Conservation (phyloP, 1,284 basidiomycete genomes). For the Polyporus tsugae region DNA sequence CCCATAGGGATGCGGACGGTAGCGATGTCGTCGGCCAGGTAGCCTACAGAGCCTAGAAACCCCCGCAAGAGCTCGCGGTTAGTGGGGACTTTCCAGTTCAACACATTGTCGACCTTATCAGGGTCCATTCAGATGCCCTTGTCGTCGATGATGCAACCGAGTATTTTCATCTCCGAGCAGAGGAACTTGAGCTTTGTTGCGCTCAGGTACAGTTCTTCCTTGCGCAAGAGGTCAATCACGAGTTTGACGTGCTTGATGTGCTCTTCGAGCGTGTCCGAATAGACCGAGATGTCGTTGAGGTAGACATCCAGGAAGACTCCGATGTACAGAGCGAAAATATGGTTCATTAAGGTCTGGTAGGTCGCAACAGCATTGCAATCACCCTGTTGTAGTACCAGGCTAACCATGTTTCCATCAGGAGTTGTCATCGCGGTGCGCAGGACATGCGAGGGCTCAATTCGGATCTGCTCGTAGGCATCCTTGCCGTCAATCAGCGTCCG, state of each 20-base stretch:
- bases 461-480: slow-evolving; percentile 3
- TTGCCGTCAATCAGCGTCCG: background rate
- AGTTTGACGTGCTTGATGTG: slow-evolving; percentile 38
- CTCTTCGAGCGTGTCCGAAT: slow-evolving; percentile 35
- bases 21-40: background rate
- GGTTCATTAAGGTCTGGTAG: slow-evolving; percentile 6
- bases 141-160: slow-evolving; percentile 42
- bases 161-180: slow-evolving; percentile 33
- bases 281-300: slow-evolving; percentile 36
- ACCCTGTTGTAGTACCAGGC: background rate
- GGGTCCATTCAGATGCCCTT: background rate
- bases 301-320: slow-evolving; percentile 31
- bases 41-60: background rate
- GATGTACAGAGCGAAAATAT: background rate
- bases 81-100: background rate
- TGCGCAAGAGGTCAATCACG: slow-evolving; percentile 34
- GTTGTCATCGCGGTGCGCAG: slow-evolving; percentile 1
- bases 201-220: slow-evolving; percentile 36
- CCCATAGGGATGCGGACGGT: background rate
- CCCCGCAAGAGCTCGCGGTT: background rate
- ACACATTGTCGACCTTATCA: background rate
- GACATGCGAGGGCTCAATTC: background rate
- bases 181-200: slow-evolving; percentile 42
- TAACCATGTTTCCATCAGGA: slow-evolving; percentile 4
- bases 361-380: slow-evolving; percentile 8